Conservation (phyloP, 805 yeast species). For the Schizosaccharomyces cryophilus region DNA sequence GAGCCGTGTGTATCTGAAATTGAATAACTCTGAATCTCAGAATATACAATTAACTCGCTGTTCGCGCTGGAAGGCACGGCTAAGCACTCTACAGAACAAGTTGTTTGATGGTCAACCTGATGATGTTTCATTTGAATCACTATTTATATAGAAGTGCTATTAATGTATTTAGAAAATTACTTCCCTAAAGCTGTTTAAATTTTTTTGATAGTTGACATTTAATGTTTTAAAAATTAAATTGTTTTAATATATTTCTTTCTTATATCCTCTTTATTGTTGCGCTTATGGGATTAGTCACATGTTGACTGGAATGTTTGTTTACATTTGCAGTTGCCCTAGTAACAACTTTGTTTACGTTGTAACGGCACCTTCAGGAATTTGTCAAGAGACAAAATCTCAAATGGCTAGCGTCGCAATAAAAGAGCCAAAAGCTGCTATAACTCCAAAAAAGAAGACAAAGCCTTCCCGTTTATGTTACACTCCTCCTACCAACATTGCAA, state of each 20-base stretch:
- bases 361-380: not conserved
- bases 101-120: too few species aligned
- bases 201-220: too few species aligned
- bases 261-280: too few species aligned
- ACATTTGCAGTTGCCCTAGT: not conserved
- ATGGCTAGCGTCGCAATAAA: not conserved
- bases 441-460: not conserved
- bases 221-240: too few species aligned
- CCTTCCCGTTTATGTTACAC: constrained; percentile 1
- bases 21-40: not conserved
- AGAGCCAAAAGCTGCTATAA: not conserved
- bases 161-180: too few species aligned
- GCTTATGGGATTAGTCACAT: too few species aligned
- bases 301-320: not conserved
- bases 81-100: too few species aligned
- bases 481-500: not conserved
- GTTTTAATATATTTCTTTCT: too few species aligned
- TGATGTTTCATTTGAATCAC: too few species aligned
- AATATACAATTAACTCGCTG: not conserved
- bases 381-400: not conserved
- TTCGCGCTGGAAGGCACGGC: too few species aligned
- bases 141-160: too few species aligned
- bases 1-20: not conserved
- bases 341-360: not conserved
- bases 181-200: too few species aligned